Conservation (phyloP, 352 stramenopile genomes). For the Phytophthora kernoviae region DNA sequence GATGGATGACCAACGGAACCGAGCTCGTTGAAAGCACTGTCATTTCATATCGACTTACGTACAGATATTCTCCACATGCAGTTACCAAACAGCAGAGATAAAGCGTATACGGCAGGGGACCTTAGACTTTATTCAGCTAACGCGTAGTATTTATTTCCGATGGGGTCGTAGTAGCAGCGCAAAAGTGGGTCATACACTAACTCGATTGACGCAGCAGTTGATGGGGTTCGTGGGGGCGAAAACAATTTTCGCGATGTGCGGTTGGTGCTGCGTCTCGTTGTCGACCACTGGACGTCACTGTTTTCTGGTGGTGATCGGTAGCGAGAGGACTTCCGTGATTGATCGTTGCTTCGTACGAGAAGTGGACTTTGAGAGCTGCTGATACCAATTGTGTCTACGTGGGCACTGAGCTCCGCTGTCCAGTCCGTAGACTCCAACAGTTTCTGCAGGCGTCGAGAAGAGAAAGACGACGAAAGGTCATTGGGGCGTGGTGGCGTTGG, state of each 20-base stretch:
- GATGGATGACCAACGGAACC: slow-evolving; percentile 37
- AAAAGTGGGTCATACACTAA: slow-evolving; percentile 86
- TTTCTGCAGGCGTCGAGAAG: slow-evolving; percentile 49
- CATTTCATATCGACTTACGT: too few species aligned
- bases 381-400: slow-evolving; percentile 2
- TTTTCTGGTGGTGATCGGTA: neutral
- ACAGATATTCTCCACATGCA: neutral
- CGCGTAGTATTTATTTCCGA: slow-evolving; percentile 88
- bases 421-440: slow-evolving; percentile 79
- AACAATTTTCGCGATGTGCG: slow-evolving; percentile 8
- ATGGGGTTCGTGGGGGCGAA: slow-evolving; percentile 11
- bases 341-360: neutral
- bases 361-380: neutral
- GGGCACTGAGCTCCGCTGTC: slow-evolving; percentile 34
- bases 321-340: neutral
- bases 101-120: neutral
- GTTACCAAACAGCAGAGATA: neutral
- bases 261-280: neutral
- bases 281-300: neutral
- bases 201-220: slow-evolving; percentile 50
- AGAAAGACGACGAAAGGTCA: slow-evolving; percentile 38
- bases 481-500: neutral
- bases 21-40: neutral
- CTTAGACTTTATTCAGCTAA: slow-evolving; percentile 56
- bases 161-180: slow-evolving; percentile 84